Percentiles rank a stretch among this genome's conserved stretches.
Conservation (phyloP, 1,284 basidiomycete genomes). For the Tremellales sp. region DNA sequence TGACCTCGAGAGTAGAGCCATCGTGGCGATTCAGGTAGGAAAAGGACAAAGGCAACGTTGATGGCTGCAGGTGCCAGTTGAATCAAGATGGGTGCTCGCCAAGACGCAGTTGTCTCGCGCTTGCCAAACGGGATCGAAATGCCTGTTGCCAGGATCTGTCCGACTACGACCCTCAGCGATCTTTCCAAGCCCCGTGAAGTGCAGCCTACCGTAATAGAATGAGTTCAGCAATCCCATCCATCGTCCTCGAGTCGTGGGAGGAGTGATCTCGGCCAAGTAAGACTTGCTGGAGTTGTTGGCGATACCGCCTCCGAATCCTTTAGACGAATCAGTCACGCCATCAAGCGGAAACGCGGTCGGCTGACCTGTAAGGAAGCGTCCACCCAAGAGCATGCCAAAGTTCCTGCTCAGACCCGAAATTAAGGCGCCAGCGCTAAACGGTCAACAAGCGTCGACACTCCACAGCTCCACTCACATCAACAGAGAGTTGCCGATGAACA, state of each 20-base stretch:
- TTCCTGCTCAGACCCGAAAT: constrained; percentile 2
- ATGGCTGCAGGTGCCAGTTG: constrained; percentile 48
- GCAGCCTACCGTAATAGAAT: constrained; percentile 26
- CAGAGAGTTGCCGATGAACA: constrained; percentile 55
- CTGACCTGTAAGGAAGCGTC: constrained; percentile 6
- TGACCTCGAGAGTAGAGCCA: constrained; percentile 41
- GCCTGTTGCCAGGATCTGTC: constrained; percentile 55
- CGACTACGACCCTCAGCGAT: constrained; percentile 32
- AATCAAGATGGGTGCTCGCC: constrained; percentile 55
- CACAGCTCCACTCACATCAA: background rate
- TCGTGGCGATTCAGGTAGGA: constrained; percentile 49
- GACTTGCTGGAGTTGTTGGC: constrained; percentile 37
- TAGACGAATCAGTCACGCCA: too few relatives aligned
- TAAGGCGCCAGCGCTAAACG: constrained; percentile 1
- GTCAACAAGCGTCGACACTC: background rate
- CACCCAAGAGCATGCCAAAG: constrained; percentile 5
- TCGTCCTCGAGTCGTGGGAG: constrained; percentile 49
- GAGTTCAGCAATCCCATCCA: constrained; percentile 52
- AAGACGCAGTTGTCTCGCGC: constrained; percentile 50
- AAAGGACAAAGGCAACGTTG: constrained; percentile 52
- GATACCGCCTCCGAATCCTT: background rate
- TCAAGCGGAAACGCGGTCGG: too few relatives aligned
- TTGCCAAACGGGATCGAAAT: constrained; percentile 57
- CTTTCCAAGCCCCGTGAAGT: background rate
- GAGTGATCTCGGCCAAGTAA: constrained; percentile 55